Base-by-base conservation (phyloP, 192 early-diverging fungal species). In the Backusella morwellensis region DNA sequence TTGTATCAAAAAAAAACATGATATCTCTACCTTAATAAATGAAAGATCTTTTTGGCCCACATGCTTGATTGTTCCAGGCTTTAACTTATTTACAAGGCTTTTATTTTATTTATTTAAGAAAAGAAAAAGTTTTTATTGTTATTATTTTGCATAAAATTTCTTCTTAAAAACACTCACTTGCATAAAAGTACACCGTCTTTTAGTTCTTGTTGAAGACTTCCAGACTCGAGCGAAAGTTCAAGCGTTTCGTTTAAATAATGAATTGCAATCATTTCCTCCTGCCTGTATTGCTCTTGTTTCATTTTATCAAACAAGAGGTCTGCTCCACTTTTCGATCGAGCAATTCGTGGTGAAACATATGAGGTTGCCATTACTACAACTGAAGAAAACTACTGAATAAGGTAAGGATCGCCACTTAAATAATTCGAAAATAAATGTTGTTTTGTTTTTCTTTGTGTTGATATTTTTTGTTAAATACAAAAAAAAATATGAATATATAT, bases 111-210 rank as follows among this genome's bases (percentile, higher is more conserved):
- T 72, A 38, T 15, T 35, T 35, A 40, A 63, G 36, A 34, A 63
- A 59, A 36, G 73, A 23, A 29, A 29, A 29, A 38, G 36, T 38
- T 52, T 21, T 68, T 78, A 56, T 71, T n/a, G 73, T 29, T 47
- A 35, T 54, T 29, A 29, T 68, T 72, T 68, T 59, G 40, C 66
- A 54, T 47, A 52, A 9, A 68, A 21, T 54, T 47, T 34, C 50
- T 50, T 44, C 50, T 35, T 71, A 26, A 71, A 71, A 71, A 68
- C 17, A 69, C 85, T 82, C 86, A 92, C 90, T 85, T 87, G 86
- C 95, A 96, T 42, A 96, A 86, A 5, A 95, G 77, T 5, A 94
- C 91, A 36, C 93, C 95, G 73, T 94, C 92, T 74, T 90, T 89
- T 15, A 96, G 85, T 35, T 87, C 85, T 8, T 81, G 77, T 36